Evolutionary conservation across 345 rosid genomes (phyloP).

Genomic region (Sonneratia alba): DNA sequence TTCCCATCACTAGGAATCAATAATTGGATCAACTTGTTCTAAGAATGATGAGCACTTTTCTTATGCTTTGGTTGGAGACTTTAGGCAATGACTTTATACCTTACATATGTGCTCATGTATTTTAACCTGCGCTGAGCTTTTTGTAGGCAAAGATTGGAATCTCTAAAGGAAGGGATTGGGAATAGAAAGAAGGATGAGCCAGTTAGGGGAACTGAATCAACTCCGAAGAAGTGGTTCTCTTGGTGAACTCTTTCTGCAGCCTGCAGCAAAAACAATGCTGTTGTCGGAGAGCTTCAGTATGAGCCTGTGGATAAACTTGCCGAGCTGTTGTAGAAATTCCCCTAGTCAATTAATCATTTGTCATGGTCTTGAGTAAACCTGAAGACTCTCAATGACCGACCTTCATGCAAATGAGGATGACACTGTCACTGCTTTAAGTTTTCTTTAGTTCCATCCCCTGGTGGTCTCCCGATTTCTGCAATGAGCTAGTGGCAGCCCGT

Average conservation of each 20-base stretch:
- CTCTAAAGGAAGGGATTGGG: slow-evolving; percentile 60
- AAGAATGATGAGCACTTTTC: neutral
- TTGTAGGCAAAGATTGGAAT: slow-evolving; percentile 32
- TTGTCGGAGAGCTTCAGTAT: neutral
- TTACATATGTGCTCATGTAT: neutral
- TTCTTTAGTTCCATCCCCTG: no score
- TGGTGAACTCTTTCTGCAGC: slow-evolving; percentile 30
- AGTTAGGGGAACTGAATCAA: slow-evolving; percentile 15
- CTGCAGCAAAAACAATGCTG: neutral
- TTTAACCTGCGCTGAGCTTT: neutral
- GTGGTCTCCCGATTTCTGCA: no score
- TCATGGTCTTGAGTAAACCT: neutral
- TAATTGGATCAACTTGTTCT: neutral
- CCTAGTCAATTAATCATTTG: neutral
- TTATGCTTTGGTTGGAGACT: neutral
- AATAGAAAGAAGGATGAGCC: slow-evolving; percentile 39
- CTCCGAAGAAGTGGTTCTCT: slow-evolving; percentile 51
- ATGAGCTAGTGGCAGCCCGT: no score
- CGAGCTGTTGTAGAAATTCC: neutral
- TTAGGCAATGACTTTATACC: neutral
- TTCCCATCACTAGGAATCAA: neutral
- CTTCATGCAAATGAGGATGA: no score
- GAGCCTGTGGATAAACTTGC: neutral
- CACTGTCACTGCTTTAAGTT: no score
- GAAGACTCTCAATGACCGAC: neutral